Conservation (phyloP, 441 rosid genomes). For the Croton laevigatus region DNA sequence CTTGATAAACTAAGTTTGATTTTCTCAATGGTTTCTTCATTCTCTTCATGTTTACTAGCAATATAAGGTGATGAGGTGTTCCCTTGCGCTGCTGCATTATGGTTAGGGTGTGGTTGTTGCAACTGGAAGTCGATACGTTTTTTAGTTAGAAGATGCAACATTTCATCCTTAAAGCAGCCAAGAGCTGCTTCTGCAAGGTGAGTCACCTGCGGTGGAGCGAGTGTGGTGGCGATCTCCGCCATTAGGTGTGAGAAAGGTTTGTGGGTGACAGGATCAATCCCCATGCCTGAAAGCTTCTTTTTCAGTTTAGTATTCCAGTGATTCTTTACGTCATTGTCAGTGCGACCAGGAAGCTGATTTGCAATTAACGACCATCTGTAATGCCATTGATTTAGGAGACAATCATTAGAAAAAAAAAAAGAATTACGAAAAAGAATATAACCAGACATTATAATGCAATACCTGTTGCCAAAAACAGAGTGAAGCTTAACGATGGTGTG, state of each 20-base stretch:
- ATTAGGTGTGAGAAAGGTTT: slow-evolving; percentile 77
- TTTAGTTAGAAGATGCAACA: slow-evolving; percentile 97
- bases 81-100: slow-evolving; percentile 23
- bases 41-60: slow-evolving; percentile 35
- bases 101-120: slow-evolving; percentile 44
- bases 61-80: slow-evolving; percentile 34
- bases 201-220: slow-evolving; percentile 90
- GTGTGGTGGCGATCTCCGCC: slow-evolving; percentile 87
- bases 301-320: slow-evolving; percentile 95
- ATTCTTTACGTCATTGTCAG: slow-evolving; percentile 90
- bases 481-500: slow-evolving; percentile 78
- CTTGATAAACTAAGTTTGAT: slow-evolving; percentile 60
- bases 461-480: slow-evolving; percentile 37
- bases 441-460: neutral
- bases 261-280: slow-evolving; percentile 96
- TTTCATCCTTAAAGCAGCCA: slow-evolving; percentile 94
- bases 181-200: slow-evolving; percentile 93
- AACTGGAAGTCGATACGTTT: slow-evolving; percentile 78
- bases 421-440: neutral
- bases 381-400: neutral
- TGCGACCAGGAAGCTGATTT: slow-evolving; percentile 91
- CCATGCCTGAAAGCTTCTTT: slow-evolving; percentile 94
- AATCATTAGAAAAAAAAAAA: neutral
- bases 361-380: slow-evolving; percentile 90
- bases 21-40: slow-evolving; percentile 49